Evolutionary conservation across 148 eudicot species (phyloP), one percentile per base, ranked within the genome.

Genomic region (Vaccinium myrtillus): DNA sequence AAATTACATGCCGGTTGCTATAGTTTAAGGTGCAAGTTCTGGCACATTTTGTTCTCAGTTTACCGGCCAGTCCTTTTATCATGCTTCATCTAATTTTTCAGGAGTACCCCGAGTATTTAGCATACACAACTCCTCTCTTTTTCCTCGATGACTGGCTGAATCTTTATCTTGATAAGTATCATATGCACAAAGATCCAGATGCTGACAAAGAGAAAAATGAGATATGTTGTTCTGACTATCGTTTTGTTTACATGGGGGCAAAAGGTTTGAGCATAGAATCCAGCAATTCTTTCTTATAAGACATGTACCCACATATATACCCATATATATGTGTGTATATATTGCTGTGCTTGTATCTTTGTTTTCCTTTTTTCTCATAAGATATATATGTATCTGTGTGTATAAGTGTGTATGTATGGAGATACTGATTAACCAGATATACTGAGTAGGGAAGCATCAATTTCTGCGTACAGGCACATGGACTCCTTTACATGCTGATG

Each of bases 401-500:
- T 36, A 36, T 36, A 36, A 36, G 39, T 36, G 39, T 15, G 58
- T 55, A 14, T 3, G 15, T 55, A 55, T 12, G 14, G 74, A 12
- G 8, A 14, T 69, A 13, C 30, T 23, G 27, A 13, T 69, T 23
- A 23, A 78, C 36, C 12, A 12, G 56, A 85, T 83, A 43, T 54
- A 70, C 54, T 61, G 75, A 70, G 59, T 53, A n/a, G 83, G 63
- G 81, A 61, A 43, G 36, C 46, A 49, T 43, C 79, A 30, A 58
- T 8, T 70, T 83, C 80, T 81, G 59, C 84, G 55, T 91, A 85
- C 90, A 97, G 99, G 99, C 83, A 97, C 99, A 83, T 97, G 99
- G 98, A 97, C 99, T 81, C 98, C 99, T 86, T 90, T 97, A 76
- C 99, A 97, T 88, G 99, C 99, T 63, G 99, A 97, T 84, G 98